phyloP scores from a whole-genome alignment of 768 basidiomycete genomes.

The Mycena maculata region DNA sequence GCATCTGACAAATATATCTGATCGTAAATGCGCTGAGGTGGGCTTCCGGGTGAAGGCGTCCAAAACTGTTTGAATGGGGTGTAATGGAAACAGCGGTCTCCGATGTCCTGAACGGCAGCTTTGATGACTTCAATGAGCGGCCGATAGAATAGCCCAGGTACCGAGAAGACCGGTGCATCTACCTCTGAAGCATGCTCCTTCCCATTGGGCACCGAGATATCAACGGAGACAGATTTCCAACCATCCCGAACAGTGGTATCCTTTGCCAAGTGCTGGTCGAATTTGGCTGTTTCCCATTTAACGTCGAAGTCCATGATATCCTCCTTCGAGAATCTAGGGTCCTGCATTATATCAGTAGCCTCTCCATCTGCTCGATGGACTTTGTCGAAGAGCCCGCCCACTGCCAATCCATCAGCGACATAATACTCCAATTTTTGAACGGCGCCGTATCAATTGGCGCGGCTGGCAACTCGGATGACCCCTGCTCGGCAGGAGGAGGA shows the following conservation, averaged over 20 bases:
- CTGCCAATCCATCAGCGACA: neutral
- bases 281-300: neutral
- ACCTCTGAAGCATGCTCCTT: neutral
- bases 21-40: slow-evolving; percentile 13
- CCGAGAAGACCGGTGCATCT: neutral
- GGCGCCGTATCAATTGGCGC: too few species aligned
- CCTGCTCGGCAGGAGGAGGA: too few species aligned
- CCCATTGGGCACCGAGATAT: slow-evolving; percentile 11
- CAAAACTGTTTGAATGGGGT: slow-evolving; percentile 33
- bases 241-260: neutral
- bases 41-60: neutral
- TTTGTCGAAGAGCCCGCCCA: neutral
- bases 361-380: neutral
- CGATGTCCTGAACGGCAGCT: slow-evolving; percentile 2
- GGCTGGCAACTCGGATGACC: too few species aligned
- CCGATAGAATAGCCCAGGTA: slow-evolving; percentile 35
- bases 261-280: neutral
- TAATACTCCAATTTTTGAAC: slow-evolving; percentile 2
- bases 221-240: slow-evolving; percentile 1
- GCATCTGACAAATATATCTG: slow-evolving; percentile 19
- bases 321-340: neutral
- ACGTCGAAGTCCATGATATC: slow-evolving; percentile 5
- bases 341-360: neutral
- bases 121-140: slow-evolving; percentile 30
- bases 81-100: slow-evolving; percentile 19